Conservation (phyloP, 805 yeast genomes). For the Pachysolen tannophilus region DNA sequence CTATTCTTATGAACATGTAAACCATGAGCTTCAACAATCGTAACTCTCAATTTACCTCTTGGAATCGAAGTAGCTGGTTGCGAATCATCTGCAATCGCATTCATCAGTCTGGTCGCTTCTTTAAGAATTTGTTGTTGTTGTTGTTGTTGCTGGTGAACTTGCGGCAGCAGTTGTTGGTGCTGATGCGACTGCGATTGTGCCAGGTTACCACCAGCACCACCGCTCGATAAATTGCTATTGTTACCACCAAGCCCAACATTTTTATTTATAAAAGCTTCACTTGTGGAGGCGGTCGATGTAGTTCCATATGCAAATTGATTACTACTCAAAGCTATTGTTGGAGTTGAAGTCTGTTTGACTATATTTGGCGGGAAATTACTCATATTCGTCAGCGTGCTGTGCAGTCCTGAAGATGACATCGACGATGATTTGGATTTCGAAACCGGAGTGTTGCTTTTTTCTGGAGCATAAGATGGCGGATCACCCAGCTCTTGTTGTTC, state of each 20-base stretch:
- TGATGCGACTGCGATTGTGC: conserved; percentile 13
- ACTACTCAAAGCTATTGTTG: conserved; percentile 63
- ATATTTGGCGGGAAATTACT: conserved; percentile 24
- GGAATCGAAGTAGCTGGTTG: conserved; percentile 34
- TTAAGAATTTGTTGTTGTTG: conserved; percentile 11
- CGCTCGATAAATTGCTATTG: not conserved
- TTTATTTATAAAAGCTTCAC: conserved; percentile 13
- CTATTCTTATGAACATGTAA: conserved; percentile 44
- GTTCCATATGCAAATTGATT: conserved; percentile 64
- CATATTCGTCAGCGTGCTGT: not conserved
- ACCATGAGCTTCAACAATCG: conserved; percentile 72
- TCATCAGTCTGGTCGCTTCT: conserved; percentile 11
- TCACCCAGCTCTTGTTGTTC: conserved; percentile 11
- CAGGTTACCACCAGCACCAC: not conserved
- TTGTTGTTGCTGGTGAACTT: conserved; percentile 10
- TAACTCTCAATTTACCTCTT: conserved; percentile 76
- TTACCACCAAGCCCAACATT: conserved; percentile 10
- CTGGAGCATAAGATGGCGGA: too few species aligned
- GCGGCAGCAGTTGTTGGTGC: conserved; percentile 6
- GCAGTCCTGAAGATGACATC: not conserved
- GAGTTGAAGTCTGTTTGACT: conserved; percentile 42
- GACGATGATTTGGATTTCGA: conserved; percentile 16
- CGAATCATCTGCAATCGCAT: conserved; percentile 3
- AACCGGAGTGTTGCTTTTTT: conserved; percentile 7
- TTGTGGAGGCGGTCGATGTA: conserved; percentile 31